Evolutionary conservation across 371 early-diverging fungal genomes (phyloP), one percentile per base, ranked within the genome.

Genomic region (Mucor irregularis): DNA sequence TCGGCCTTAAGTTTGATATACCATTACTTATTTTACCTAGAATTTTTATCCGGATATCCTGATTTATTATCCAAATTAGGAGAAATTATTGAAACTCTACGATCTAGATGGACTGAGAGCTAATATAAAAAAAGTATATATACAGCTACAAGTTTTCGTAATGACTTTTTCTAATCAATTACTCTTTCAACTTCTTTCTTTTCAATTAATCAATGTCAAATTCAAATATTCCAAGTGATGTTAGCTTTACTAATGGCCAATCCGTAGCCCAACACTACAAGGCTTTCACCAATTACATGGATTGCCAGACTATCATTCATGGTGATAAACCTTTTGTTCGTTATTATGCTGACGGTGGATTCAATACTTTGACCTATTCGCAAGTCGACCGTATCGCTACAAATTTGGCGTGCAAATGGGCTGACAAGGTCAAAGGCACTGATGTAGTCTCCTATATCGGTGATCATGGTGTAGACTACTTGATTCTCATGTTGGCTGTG

Each of bases 381-480:
- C 51, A 74, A 33, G 49, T 64, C 1, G 58, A 68, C 22, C 50
- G 30, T 5, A 26, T 74, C 6, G 38, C 75, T 2, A 68, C 57
- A 13, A 71, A 68, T 22, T 24, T 74, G 14, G 75, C 75, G 16
- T 62, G 64, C 8, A 33, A 55, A 46, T 69, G 69, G 61, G 22
- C 17, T 0, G 24, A 55, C 8, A 14, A 42, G 3, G 21, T 39
- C n/a, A 26, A 51, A 1, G 29, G 17, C 30, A 16, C 35, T 3
- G 25, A 42, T 2, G 25, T 37, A 0, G 37, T 72, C 13, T 58
- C 55, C 4, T 54, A 63, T 17, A 39, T 76, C 9, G 59, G 49
- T 1, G 70, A 72, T 28, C 70, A 72, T 29, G 44, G 33, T 1
- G 28, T 62, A 1, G n/a, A 54, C 16, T 72, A 63, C 28, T 14